Base-by-base conservation (phyloP, 2,329 filamentous ascomycete genomes). In the Claviceps monticola region DNA sequence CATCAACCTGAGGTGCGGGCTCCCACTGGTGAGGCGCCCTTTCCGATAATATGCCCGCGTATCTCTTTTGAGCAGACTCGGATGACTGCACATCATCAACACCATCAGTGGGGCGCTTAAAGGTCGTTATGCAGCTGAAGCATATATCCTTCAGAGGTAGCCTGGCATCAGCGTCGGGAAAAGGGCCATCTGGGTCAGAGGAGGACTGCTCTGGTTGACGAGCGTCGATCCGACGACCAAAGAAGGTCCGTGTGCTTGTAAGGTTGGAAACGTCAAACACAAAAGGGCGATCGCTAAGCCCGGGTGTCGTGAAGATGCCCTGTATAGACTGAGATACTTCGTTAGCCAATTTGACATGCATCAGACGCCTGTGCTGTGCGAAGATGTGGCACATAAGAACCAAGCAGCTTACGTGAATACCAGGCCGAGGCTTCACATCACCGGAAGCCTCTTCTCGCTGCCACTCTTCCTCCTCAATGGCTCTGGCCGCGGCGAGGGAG, bases 51-150 rank as follows among this genome's bases (percentile, higher is more conserved):
- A 77, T 67, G 0, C 61, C 52, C 0, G 63, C 64, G 54, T 71
- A 78, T 3, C 73, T 68, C 7, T 61, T 45, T 51, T 76, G 74
- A 0, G 67, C 65, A 0, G 75, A 59, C 2, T 44, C 43, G 1
- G 55, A 41, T 16, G 70, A 68, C 50, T 78, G 72, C 1, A 62
- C 58, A 6, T 67, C 62, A 36, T 68, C 61, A 2, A 67, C 65
- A 0, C 63, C 64, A 3, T 63, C 54, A 43, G 66, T 62, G 3
- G 68, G 61, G 5, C 68, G 64, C 52, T 77, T 75, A 60, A 80
- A 76, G 2, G 76, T 78, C 39, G 73, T 68, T 7, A 79, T 61
- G 42, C 73, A 74, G 11, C 69, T 72, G 59, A 79, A 78, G 59
- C 71, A 73, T 4, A 74, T 66, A 3, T 67, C 64, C 1, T 67